A percentile compares a stretch with the other conserved stretches of the same genome.
phyloP scores from a whole-genome alignment of 805 yeast species.

The Candida jianshihensis region DNA sequence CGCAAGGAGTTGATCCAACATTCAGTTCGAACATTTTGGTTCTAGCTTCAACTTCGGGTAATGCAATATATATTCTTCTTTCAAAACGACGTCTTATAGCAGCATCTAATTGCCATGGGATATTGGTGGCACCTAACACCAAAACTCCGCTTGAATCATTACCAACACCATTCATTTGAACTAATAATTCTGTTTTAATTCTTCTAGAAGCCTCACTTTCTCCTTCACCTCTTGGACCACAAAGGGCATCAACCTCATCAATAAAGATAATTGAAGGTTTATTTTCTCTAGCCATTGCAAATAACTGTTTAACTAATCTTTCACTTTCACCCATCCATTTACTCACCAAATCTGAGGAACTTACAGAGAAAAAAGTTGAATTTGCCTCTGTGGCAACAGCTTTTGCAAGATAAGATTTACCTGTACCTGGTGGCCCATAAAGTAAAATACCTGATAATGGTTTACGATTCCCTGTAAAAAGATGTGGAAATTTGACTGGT shows the following conservation, averaged over 20 bases:
- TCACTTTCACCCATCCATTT: conserved; percentile 99
- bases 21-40: conserved; percentile 90
- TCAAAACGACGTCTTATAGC: conserved; percentile 97
- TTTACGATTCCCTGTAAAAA: conserved; percentile 89
- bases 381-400: conserved; percentile 99
- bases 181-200: conserved; percentile 90
- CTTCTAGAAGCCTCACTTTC: conserved; percentile 95
- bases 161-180: conserved; percentile 99
- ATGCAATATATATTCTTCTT: conserved; percentile 86
- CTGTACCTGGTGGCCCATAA: conserved; percentile 96
- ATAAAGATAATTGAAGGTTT: conserved; percentile 94
- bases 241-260: conserved; percentile 95
- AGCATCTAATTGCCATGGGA: conserved; percentile 98
- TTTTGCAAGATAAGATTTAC: conserved; percentile 93
- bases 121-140: conserved; percentile 95
- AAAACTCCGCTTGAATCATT: conserved; percentile 88
- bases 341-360: conserved; percentile 92
- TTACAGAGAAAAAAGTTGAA: conserved; percentile 91
- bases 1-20: conserved; percentile 85
- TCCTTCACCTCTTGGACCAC: conserved; percentile 98
- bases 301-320: conserved; percentile 89
- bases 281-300: conserved; percentile 92
- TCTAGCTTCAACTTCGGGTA: conserved; percentile 92
- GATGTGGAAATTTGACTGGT: conserved; percentile 93
- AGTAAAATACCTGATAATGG: conserved; percentile 87